Evolutionary conservation across 768 basidiomycete species (phyloP), one percentile per base, ranked within the genome.

Genomic region (Suillus occidentalis): DNA sequence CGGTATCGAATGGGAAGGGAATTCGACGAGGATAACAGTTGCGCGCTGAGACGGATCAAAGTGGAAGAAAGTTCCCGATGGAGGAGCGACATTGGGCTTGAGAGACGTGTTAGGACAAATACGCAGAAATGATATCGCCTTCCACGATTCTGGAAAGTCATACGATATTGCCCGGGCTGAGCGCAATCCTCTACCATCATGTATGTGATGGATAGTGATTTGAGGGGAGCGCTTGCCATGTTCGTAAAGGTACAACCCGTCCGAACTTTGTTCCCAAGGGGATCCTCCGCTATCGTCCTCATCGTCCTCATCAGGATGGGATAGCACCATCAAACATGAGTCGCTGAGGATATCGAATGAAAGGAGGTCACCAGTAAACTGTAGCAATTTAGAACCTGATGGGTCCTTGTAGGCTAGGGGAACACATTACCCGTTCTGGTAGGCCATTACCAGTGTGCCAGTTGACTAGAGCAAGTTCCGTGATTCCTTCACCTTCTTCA

Each of bases 121-220:
- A 40, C 78, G 80, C 67, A 88, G 75, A 36, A 73, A 73, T 16
- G 80, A 82, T 47, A 75, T 63, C 45, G 77, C 76, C 55, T 67
- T 75, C 87, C 86, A 89, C 36, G 77, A 76, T 45, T 78, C 79
- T 1, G 87, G 85, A 28, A 89, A 80, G 68, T 88, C 85, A 70
- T 86, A 87, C 62, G 73, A 71, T 61, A 69, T 70, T 12, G 69
- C 63, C 39, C 61, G 42, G 4, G 66, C 68, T 42, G 66, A 60
- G 18, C 60, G 58, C 13, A 63, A 67, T 2, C 70, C 66, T 18
- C 43, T 62, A 31, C 31, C 49, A 47, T 63, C 64, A 50, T 60
- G 60, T 25, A 76, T 71, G 20, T 75, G 69, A 52, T 70, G 72
- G 14, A 76, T 60, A 39, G 45, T 52, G 28, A 76, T 68, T 57